Base-by-base conservation (phyloP, 164 flowering plant species). In the Kalanchoe fedtschenkoi region DNA sequence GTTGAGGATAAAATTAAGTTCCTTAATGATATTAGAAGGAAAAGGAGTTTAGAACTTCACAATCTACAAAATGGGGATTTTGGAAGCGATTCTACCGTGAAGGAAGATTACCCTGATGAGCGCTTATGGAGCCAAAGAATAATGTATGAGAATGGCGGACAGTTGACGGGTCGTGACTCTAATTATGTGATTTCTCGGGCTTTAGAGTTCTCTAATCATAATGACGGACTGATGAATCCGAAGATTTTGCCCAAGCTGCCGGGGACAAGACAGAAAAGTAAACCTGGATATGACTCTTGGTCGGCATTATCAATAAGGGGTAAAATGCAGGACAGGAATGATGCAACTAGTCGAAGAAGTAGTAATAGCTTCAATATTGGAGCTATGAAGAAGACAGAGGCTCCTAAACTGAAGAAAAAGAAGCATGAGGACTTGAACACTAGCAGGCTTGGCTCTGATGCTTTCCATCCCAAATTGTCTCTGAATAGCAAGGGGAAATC, bases 1-100 rank as follows among this genome's bases (percentile, higher is more conserved):
- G 80, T 82, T 63, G 85, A 82, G 24, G 95, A 90, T 85, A 80
- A 75, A 79, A 82, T 90, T 62, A 83, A 76, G 9, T 86, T 87
- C 34, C 63, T 90, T 70, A 87, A 86, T 72, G 79, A 85, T 24
- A 66, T 72, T 78, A 86, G 70, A 71, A 88, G 78, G 69, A 82
- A 82, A 32, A 86, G 74, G 77, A 82, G 79, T 67, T 70, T 86
- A 71, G 77, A 78, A 88, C 35, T 51, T 68, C 91, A 83, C 67
- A 87, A 81, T 66, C 61, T 68, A 74, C 86, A 77, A 66, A 78
- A 71, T 62, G 35, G 65, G 46, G 69, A 65, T 54, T 39, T 69
- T 53, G 82, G 70, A 41, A 70, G 75, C 61, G 95, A 83, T 15
- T 76, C 87, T 1, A 81, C 87, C 5, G 87, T 30, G 30, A 51